A percentile compares a stretch with the other conserved stretches of the same genome.
phyloP scores from a whole-genome alignment of 805 yeast genomes.

The Monosporozyma solicola region DNA sequence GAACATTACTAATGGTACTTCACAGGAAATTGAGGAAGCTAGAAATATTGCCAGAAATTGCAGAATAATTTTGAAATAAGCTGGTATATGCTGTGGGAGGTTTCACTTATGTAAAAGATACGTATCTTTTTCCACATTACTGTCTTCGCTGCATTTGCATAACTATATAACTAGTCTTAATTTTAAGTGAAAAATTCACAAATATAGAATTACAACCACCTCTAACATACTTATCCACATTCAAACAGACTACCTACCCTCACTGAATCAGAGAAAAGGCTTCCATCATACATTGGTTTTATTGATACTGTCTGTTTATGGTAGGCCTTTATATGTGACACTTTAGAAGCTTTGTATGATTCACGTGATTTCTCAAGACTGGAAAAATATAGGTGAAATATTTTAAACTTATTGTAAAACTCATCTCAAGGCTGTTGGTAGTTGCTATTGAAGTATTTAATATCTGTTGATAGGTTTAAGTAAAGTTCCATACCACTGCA shows the following conservation, averaged over 20 bases:
- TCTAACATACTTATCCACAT: background rate
- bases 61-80: constrained; percentile 37
- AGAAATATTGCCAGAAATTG: constrained; percentile 75
- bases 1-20: constrained; percentile 62
- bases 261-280: too few species aligned
- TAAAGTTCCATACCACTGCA: background rate
- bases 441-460: background rate
- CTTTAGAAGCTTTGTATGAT: too few species aligned
- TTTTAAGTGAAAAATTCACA: too few species aligned
- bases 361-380: too few species aligned
- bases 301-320: too few species aligned
- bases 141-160: too few species aligned
- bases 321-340: background rate
- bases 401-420: background rate
- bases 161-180: too few species aligned
- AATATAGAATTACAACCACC: background rate
- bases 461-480: background rate
- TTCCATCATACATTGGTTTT: too few species aligned
- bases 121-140: background rate
- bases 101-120: background rate
- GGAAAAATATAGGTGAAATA: too few species aligned
- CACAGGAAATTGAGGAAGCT: constrained; percentile 85
- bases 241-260: too few species aligned
- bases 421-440: background rate
- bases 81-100: background rate